Evolutionary conservation across 2,329 filamentous ascomycete species (phyloP).

Genomic region (Colletotrichum cordylinicola): DNA sequence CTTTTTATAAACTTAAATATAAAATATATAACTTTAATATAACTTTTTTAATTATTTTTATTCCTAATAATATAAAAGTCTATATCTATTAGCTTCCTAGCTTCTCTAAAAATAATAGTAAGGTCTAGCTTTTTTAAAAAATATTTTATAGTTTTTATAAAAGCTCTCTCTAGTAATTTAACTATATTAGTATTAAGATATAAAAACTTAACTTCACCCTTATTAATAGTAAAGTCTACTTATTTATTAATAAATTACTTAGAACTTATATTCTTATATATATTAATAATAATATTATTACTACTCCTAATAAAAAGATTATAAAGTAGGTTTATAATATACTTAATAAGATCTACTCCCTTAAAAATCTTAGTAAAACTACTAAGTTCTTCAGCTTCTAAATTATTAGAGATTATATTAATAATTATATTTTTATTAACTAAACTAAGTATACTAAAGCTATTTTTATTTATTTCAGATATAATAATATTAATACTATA

Average conservation of each 20-base stretch:
- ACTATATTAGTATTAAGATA: not conserved
- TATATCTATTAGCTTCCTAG: no score
- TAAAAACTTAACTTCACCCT: not conserved
- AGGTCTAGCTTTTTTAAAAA: not conserved
- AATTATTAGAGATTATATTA: not conserved
- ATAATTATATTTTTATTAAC: not conserved
- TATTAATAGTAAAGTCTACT: not conserved
- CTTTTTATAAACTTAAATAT: not conserved
- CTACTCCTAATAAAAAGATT: not conserved
- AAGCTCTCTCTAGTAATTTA: not conserved
- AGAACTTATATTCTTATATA: not conserved
- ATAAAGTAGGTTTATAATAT: not conserved
- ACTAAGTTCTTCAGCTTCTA: not conserved
- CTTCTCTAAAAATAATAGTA: no score
- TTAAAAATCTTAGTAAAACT: not conserved
- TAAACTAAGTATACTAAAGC: not conserved
- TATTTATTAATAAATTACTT: not conserved
- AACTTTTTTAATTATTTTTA: no score
- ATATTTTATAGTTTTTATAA: not conserved
- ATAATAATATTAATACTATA: not conserved
- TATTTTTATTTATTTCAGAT: not conserved
- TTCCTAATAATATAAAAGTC: no score
- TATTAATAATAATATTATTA: not conserved
- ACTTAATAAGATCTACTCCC: not conserved
- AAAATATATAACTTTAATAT: no score